These are phyloP conservation scores for Pleurotus sapidus DNA, from an alignment of 768 basidiomycete species.

Conservation along the genomic window DNA sequence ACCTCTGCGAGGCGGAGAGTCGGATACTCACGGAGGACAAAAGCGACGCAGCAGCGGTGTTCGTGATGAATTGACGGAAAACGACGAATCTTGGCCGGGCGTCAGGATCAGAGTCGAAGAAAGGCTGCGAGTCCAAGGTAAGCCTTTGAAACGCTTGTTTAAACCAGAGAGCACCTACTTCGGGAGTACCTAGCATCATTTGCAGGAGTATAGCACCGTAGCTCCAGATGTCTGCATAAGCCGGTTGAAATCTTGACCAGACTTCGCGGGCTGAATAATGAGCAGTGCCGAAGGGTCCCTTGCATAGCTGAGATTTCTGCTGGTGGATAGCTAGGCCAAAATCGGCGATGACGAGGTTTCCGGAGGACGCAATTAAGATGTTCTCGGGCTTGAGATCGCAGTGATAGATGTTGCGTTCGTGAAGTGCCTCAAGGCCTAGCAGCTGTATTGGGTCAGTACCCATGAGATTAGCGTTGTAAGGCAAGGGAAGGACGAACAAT, in stretches of 20 bases:
- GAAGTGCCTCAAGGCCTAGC: conserved; percentile 11
- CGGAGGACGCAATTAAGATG: conserved; percentile 13
- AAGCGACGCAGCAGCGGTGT: neutral
- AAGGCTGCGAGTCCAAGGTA: neutral
- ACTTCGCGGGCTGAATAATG: neutral
- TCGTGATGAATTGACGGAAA: neutral
- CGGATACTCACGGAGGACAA: neutral
- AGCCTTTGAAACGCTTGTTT: neutral
- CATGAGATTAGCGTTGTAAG: neutral
- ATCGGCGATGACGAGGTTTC: conserved; percentile 15
- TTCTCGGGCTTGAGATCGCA: conserved; percentile 16
- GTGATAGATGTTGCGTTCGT: conserved; percentile 11
- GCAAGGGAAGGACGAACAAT: neutral
- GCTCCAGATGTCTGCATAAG: conserved; percentile 10
- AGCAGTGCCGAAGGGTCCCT: neutral
- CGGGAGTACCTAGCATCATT: conserved; percentile 10
- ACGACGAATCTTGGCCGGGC: neutral
- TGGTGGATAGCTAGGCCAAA: conserved; percentile 10
- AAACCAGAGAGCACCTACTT: neutral
- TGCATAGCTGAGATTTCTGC: neutral
- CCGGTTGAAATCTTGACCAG: neutral
- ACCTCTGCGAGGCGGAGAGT: too few relatives aligned
- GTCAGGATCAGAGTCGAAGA: neutral
- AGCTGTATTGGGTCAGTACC: conserved; percentile 2
- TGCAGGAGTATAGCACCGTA: conserved; percentile 11